These are phyloP conservation scores for Jasminum sambac DNA, from an alignment of 257 asterid genomes.

Conservation along the genomic window DNA sequence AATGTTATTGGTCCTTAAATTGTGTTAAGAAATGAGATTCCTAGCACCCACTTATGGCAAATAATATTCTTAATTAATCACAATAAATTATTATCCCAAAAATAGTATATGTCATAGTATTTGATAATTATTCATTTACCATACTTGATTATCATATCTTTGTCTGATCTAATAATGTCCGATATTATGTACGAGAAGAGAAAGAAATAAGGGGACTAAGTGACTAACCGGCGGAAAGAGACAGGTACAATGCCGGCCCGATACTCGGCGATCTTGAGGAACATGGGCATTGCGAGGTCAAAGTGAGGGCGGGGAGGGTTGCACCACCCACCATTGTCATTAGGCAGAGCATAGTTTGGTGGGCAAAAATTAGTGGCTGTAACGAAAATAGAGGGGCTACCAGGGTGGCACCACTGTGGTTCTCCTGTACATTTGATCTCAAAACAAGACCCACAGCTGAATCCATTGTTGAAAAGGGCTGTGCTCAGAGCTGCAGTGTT, in stretches of 20 bases:
- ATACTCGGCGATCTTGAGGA: slow-evolving; percentile 64
- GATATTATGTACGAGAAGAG: not conserved
- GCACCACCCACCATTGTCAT: slow-evolving; percentile 78
- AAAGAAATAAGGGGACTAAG: not conserved
- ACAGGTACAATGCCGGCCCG: slow-evolving; percentile 78
- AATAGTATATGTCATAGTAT: no score
- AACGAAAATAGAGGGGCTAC: slow-evolving; percentile 62
- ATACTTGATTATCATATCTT: no score
- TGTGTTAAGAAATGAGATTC: not conserved
- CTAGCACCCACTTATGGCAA: not conserved
- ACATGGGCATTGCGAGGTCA: slow-evolving; percentile 85
- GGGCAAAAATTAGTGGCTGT: slow-evolving; percentile 83
- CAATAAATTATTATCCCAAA: not conserved
- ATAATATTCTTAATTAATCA: not conserved
- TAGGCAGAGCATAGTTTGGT: slow-evolving; percentile 64
- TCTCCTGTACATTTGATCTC: slow-evolving; percentile 60
- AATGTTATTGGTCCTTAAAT: not conserved
- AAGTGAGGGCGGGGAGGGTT: slow-evolving; percentile 79
- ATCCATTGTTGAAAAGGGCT: slow-evolving; percentile 70
- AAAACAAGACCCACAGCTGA: slow-evolving; percentile 75
- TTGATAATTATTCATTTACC: no score
- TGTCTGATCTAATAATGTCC: no score
- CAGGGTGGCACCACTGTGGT: slow-evolving; percentile 66
- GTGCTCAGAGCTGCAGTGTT: slow-evolving; percentile 79
- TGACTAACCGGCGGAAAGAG: slow-evolving; percentile 54